These are phyloP conservation scores for Ceratobasidium sp. DNA, from an alignment of 1,284 basidiomycete genomes.

Conservation along the genomic window DNA sequence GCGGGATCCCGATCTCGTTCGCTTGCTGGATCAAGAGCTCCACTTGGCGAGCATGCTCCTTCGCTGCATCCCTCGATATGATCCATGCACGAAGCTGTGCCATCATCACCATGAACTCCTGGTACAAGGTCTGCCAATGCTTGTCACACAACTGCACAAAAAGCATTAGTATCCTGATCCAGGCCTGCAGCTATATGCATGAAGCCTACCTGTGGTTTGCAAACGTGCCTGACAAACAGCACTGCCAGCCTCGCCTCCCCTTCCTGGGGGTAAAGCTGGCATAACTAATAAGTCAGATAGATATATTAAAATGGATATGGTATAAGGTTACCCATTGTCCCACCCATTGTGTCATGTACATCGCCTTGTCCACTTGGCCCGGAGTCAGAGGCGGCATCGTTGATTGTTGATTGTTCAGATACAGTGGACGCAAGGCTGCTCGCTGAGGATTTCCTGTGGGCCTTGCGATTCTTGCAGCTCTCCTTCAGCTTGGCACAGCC, in stretches of 20 bases:
- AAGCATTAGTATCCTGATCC: background rate
- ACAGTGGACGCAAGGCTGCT: background rate
- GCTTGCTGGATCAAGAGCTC: background rate
- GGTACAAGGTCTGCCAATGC: background rate
- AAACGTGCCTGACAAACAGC: background rate
- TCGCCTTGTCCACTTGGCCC: background rate
- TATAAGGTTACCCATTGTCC: background rate
- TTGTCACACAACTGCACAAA: background rate
- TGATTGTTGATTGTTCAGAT: background rate
- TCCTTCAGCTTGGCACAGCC: background rate
- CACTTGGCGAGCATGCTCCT: background rate
- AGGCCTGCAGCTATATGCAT: too few relatives aligned
- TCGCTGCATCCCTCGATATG: background rate
- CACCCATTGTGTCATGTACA: background rate
- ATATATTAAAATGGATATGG: background rate
- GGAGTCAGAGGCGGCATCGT: background rate
- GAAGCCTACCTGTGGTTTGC: background rate
- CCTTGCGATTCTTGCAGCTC: background rate
- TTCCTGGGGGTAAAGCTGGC: background rate
- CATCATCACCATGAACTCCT: background rate
- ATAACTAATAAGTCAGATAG: background rate
- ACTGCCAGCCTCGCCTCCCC: background rate
- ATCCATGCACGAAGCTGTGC: background rate
- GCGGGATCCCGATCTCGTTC: background rate
- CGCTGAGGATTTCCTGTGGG: too few relatives aligned